phyloP scores from a whole-genome alignment of 805 yeast species.

The Starmerella apicola region DNA sequence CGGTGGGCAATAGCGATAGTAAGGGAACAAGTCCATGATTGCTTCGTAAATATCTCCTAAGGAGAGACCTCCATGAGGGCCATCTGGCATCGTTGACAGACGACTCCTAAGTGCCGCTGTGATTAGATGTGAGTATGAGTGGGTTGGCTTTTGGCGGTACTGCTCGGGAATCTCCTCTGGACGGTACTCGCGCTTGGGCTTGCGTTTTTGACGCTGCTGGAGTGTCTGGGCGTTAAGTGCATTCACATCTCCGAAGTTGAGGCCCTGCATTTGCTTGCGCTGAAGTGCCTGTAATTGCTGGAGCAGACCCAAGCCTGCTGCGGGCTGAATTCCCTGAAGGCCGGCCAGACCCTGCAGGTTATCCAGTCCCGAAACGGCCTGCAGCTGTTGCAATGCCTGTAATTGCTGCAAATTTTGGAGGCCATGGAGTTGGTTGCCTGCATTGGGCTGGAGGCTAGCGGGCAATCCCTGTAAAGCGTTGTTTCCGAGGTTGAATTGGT shows the following conservation, averaged over 20 bases:
- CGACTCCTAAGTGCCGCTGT: slow-evolving; percentile 62
- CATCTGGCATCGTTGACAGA: slow-evolving; percentile 30
- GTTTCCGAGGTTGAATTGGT: no score
- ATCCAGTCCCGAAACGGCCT: slow-evolving; percentile 7
- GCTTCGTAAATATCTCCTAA: slow-evolving; percentile 75
- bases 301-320: slow-evolving; percentile 13
- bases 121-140: slow-evolving; percentile 69
- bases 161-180: slow-evolving; percentile 82
- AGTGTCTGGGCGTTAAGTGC: background rate
- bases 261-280: no score
- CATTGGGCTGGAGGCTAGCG: background rate
- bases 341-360: slow-evolving; percentile 2
- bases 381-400: slow-evolving; percentile 11
- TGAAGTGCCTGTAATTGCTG: slow-evolving; percentile 14
- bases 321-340: slow-evolving; percentile 12
- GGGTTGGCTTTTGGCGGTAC: slow-evolving; percentile 70
- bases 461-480: background rate
- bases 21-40: slow-evolving; percentile 79
- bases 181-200: slow-evolving; percentile 45
- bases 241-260: slow-evolving; percentile 1
- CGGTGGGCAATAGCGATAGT: slow-evolving; percentile 83
- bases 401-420: slow-evolving; percentile 6
- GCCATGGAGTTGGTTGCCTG: no score
- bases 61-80: slow-evolving; percentile 50
- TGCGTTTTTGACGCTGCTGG: slow-evolving; percentile 22